Evolutionary conservation across 441 rosid species (phyloP).

Genomic region (Adansonia grandidieri): DNA sequence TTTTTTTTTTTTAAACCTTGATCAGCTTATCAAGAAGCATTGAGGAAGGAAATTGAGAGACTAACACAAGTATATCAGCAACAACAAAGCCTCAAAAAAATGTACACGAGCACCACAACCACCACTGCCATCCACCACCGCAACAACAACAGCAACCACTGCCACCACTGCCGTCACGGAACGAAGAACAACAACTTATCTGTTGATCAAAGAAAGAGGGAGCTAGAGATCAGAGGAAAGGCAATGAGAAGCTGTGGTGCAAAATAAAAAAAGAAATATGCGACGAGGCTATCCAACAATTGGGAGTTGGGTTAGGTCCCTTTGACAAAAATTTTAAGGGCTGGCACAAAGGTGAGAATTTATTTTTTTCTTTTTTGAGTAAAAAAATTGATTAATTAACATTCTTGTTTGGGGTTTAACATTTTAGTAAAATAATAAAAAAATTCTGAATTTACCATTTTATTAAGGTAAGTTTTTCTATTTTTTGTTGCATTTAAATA

Average conservation of each 20-base stretch:
- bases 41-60: constrained; percentile 71
- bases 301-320: constrained; percentile 24
- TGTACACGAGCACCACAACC: constrained; percentile 24
- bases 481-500: background rate
- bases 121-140: background rate
- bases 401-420: background rate
- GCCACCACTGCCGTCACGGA: background rate
- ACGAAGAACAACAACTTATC: constrained; percentile 17
- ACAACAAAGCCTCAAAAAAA: constrained; percentile 52
- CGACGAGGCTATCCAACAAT: constrained; percentile 19
- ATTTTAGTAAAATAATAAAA: too few species aligned
- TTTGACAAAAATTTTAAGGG: constrained; percentile 14
- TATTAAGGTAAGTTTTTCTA: background rate
- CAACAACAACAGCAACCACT: background rate
- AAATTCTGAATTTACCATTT: background rate
- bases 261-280: background rate
- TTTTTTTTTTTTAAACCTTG: background rate
- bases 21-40: constrained; percentile 63
- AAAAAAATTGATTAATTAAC: background rate
- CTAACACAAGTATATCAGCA: constrained; percentile 53
- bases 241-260: background rate
- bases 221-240: background rate
- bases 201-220: background rate
- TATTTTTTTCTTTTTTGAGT: background rate
- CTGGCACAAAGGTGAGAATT: constrained; percentile 27